These are phyloP conservation scores for Fusarium nematophilum DNA, from an alignment of 2,329 filamentous ascomycete genomes.

Conservation along the genomic window DNA sequence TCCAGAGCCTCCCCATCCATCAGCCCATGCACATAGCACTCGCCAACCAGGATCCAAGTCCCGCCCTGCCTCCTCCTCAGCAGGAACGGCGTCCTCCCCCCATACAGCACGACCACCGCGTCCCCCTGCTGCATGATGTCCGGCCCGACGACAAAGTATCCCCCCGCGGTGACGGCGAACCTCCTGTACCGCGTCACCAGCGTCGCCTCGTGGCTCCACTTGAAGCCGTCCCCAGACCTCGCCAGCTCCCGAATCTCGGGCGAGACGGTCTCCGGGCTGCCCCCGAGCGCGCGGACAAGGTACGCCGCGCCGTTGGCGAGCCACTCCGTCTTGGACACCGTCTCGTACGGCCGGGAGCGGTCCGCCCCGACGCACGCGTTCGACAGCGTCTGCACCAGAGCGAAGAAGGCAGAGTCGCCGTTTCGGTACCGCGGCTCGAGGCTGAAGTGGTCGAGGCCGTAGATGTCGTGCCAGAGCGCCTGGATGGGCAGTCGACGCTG, in stretches of 20 bases:
- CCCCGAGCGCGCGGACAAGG: constrained; percentile 37
- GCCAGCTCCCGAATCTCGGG: constrained; percentile 44
- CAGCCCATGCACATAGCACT: constrained; percentile 53
- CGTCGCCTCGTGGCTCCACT: constrained; percentile 51
- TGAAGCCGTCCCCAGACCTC: constrained; percentile 45
- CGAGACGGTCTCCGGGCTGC: constrained; percentile 19
- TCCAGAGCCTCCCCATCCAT: constrained; percentile 50
- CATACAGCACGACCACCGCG: constrained; percentile 47
- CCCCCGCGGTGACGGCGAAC: constrained; percentile 47
- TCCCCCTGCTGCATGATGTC: constrained; percentile 46
- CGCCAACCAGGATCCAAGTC: constrained; percentile 47
- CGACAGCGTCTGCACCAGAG: constrained; percentile 49
- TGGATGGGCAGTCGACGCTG: constrained; percentile 41
- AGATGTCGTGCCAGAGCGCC: constrained; percentile 46
- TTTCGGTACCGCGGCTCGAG: constrained; percentile 43
- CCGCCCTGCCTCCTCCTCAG: constrained; percentile 34
- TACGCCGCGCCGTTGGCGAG: constrained; percentile 49
- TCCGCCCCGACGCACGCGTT: constrained; percentile 48
- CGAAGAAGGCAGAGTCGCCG: constrained; percentile 47
- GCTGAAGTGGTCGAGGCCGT: constrained; percentile 38
- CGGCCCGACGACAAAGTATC: constrained; percentile 50
- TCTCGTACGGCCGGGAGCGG: constrained; percentile 41
- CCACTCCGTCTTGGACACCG: constrained; percentile 42
- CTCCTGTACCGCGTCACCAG: constrained; percentile 49
- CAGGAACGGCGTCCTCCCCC: constrained; percentile 49